Percentiles rank a stretch among this genome's conserved stretches.
Conservation (phyloP, 345 rosid species). For the Camelina laxa region DNA sequence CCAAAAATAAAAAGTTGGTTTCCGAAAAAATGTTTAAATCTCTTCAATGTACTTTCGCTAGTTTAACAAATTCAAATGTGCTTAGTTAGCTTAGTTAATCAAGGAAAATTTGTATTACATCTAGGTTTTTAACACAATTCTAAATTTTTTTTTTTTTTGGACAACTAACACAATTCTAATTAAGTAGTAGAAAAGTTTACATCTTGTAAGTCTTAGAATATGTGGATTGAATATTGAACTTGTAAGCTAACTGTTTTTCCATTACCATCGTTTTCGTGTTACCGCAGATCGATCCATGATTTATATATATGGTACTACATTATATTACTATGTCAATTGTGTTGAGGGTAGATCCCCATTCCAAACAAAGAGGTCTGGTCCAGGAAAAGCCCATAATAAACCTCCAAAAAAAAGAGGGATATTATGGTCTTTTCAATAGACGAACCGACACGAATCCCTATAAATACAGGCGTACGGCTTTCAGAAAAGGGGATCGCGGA, state of each 20-base stretch:
- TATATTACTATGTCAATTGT: no score
- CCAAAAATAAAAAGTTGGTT: constrained; percentile 10
- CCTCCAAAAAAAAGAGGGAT: no score
- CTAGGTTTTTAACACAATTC: neutral
- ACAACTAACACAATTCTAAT: no score
- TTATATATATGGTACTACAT: neutral
- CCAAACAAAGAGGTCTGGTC: no score
- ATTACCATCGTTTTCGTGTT: neutral
- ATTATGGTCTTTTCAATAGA: no score
- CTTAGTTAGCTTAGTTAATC: neutral
- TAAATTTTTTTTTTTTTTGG: no score
- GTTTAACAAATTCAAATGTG: neutral
- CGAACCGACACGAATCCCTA: no score
- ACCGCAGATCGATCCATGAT: neutral
- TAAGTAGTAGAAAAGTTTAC: neutral
- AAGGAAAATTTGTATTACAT: neutral
- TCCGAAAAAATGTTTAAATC: neutral
- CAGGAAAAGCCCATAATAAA: no score
- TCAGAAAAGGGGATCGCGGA: no score
- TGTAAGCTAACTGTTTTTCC: neutral
- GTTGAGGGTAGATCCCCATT: no score
- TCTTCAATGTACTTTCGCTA: constrained; percentile 25
- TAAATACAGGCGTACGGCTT: no score
- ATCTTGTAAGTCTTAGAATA: neutral
- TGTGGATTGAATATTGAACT: neutral